Evolutionary conservation across 257 asterid species (phyloP).

Genomic region (Agastache rugosa): DNA sequence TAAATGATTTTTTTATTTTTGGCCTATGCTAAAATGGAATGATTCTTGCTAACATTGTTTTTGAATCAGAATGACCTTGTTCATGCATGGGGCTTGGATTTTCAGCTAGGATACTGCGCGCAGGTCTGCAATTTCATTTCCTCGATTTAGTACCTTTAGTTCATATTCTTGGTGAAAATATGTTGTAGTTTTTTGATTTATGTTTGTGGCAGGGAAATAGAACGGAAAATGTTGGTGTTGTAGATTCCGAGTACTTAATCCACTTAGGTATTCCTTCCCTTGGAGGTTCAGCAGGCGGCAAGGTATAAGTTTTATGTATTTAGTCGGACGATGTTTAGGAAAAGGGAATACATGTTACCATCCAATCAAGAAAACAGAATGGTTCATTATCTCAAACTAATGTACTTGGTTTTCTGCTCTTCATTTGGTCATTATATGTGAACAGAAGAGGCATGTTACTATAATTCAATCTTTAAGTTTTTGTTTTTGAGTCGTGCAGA

Average conservation of each 20-base stretch:
- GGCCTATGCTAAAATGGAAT: not conserved
- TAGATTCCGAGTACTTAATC: conserved; percentile 73
- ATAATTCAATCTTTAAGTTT: not conserved
- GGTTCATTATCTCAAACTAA: not conserved
- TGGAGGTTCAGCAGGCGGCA: conserved; percentile 57
- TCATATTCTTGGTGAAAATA: not conserved
- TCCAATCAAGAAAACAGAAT: not conserved
- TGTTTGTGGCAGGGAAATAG: conserved; percentile 60
- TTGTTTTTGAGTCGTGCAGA: conserved; percentile 33
- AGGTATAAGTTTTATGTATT: conserved; percentile 38
- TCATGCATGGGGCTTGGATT: conserved; percentile 81
- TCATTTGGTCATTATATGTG: no score
- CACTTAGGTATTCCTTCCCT: conserved; percentile 75
- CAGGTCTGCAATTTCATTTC: conserved; percentile 51
- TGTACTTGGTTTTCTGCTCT: no score
- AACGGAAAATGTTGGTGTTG: conserved; percentile 62
- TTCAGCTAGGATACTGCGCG: conserved; percentile 76
- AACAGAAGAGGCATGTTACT: not conserved
- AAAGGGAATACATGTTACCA: not conserved
- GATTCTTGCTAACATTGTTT: not conserved
- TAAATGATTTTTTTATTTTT: no score
- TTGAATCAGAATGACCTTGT: conserved; percentile 64
- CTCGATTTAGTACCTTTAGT: not conserved
- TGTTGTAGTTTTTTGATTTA: not conserved
- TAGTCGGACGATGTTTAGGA: not conserved